These are phyloP conservation scores for Xanthoconium separans DNA, from an alignment of 1,284 basidiomycete species.

Conservation along the genomic window DNA sequence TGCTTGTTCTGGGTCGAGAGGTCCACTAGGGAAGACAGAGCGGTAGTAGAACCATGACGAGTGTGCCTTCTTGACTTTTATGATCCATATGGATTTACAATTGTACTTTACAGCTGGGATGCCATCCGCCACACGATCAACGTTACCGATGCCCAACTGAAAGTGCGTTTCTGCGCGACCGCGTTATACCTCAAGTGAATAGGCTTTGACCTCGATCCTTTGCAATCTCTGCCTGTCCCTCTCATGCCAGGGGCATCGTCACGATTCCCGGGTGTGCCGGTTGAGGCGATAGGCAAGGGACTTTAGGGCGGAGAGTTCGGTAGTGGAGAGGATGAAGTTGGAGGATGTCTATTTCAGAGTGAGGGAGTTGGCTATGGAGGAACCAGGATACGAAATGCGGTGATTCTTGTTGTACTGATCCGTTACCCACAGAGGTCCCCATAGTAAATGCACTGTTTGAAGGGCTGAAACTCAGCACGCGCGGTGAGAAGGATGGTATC, in stretches of 20 bases:
- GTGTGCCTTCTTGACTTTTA: slow-evolving; percentile 45
- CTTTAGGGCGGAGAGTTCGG: slow-evolving; percentile 57
- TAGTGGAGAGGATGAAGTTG: slow-evolving; percentile 54
- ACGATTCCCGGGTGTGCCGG: slow-evolving; percentile 68
- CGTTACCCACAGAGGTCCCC: background rate
- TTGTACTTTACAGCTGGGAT: slow-evolving; percentile 57
- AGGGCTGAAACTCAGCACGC: slow-evolving; percentile 48
- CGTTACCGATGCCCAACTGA: slow-evolving; percentile 70
- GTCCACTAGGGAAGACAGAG: slow-evolving; percentile 56
- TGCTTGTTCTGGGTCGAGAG: slow-evolving; percentile 32
- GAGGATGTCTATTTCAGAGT: slow-evolving; percentile 60
- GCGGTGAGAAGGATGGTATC: slow-evolving; percentile 52
- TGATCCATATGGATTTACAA: background rate
- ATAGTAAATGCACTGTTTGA: slow-evolving; percentile 25
- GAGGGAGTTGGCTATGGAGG: slow-evolving; percentile 54
- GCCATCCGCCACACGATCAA: slow-evolving; percentile 64
- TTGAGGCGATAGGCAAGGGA: slow-evolving; percentile 57
- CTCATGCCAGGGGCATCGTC: slow-evolving; percentile 56
- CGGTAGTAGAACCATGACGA: slow-evolving; percentile 87
- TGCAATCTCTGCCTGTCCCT: slow-evolving; percentile 54
- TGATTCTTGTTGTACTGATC: slow-evolving; percentile 5
- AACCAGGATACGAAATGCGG: slow-evolving; percentile 35
- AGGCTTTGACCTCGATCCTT: slow-evolving; percentile 53
- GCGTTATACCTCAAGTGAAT: slow-evolving; percentile 57
- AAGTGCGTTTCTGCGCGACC: slow-evolving; percentile 61